Base-by-base conservation (phyloP, 2,329 filamentous ascomycete species). In the Paecilomyces sp. region DNA sequence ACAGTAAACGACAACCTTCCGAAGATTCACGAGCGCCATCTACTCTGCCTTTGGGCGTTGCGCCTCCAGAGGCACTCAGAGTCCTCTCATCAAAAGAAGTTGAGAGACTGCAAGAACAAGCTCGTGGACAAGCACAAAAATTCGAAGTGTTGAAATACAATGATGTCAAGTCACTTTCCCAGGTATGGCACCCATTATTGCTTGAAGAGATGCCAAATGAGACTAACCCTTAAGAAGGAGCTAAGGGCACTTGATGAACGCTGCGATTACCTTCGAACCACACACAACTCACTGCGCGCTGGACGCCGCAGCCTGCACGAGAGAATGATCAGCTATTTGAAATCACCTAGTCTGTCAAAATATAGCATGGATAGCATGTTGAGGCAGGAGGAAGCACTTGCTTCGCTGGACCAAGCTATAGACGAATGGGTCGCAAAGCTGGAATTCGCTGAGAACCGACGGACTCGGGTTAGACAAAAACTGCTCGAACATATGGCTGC, bases 351-450 rank as follows among this genome's bases (percentile, higher is more conserved):
- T 33, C 83, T 85, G 4, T 85, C 87, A 59, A 87, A 85, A 64
- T 91, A 92, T 71, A 90, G 86, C 64, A 83, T 87, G 63, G 88
- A 92, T 62, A 86, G 86, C 22, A 85, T 93, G 71, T 80, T 92
- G 51, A 90, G 88, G 76, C 89, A 92, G 70, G 89, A 92, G 72
- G 89, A 92, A 73, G 88, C 88, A 1, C 80, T 93, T 11, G 85
- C 86, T 1, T 89, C 92, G 71, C 82, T 93, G 6, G 89, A 93
- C 69, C 78, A 82, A 15, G 89, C 87, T 2, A 92, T 93, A 63
- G 90, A 92, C 67, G 88, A 91, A 70, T 92, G 90, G 87, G 85
- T 90, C 55, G 80, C 77, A 66, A 92, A 92, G 76, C 82, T 92
- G n/a, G 90, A 92, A 69, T 83, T 88, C 63, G 88, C 89, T 9